These are phyloP conservation scores for Brassica carinata DNA, from an alignment of 345 rosid species.

Conservation along the genomic window DNA sequence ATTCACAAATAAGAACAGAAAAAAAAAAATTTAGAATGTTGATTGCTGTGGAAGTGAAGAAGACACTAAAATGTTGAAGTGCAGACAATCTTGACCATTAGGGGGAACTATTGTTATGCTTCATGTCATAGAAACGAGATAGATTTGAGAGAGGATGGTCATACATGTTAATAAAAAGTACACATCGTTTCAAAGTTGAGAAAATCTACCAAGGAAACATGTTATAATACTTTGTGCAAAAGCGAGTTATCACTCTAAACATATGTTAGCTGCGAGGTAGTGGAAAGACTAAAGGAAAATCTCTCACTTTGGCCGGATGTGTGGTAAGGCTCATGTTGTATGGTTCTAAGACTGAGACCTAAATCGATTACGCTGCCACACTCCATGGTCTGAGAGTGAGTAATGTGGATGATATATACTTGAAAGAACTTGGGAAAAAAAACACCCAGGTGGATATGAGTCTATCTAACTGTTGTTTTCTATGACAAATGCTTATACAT, in stretches of 20 bases:
- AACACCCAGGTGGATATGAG: neutral
- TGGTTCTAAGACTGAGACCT: slow-evolving; percentile 65
- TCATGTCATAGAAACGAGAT: neutral
- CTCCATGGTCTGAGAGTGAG: slow-evolving; percentile 40
- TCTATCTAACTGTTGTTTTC: slow-evolving; percentile 17
- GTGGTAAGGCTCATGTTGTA: slow-evolving; percentile 55
- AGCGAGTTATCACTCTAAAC: neutral
- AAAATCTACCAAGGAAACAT: neutral
- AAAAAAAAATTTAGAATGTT: neutral
- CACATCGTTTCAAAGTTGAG: neutral
- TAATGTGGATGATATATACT: slow-evolving; percentile 42
- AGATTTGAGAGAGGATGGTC: neutral
- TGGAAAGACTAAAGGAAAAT: neutral
- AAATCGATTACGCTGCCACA: slow-evolving; percentile 60
- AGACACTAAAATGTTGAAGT: neutral
- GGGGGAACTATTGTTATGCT: neutral
- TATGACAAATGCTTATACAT: neutral
- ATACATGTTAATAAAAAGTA: slow-evolving; percentile 4
- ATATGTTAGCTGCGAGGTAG: slow-evolving; percentile 7
- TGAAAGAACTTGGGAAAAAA: neutral
- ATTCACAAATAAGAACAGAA: neutral
- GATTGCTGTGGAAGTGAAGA: slow-evolving; percentile 4
- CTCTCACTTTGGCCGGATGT: slow-evolving; percentile 53
- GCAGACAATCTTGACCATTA: neutral
- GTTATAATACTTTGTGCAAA: neutral